Conservation (phyloP, 2,329 filamentous ascomycete genomes). For the Diaporthe sp. region DNA sequence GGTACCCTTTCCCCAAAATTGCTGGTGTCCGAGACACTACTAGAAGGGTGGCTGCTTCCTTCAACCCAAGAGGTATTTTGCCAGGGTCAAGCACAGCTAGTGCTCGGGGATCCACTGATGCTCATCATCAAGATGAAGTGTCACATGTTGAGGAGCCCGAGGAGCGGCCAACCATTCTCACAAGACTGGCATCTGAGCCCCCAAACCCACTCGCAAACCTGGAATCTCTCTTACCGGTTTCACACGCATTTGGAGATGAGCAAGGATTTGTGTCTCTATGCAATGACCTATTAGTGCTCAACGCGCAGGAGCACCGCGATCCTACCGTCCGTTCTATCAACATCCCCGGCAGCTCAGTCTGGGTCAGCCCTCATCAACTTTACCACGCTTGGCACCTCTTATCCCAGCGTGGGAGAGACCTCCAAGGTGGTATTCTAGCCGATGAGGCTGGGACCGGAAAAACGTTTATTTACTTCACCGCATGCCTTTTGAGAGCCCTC, state of each 20-base stretch:
- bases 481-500: not conserved
- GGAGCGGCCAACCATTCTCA: not conserved
- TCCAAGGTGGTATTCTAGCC: not conserved
- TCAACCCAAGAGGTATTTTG: not conserved
- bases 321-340: conserved; percentile 3
- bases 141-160: not conserved
- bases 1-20: not conserved
- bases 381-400: conserved; percentile 23
- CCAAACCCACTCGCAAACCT: not conserved
- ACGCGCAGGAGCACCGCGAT: not conserved
- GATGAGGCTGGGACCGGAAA: conserved; percentile 30
- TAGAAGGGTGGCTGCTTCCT: not conserved
- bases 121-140: not conserved
- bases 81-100: not conserved
- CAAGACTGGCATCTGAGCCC: not conserved
- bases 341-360: conserved; percentile 1
- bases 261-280: not conserved
- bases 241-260: not conserved
- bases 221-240: not conserved
- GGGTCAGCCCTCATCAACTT: conserved; percentile 12
- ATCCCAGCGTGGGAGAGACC: not conserved
- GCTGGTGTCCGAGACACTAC: not conserved
- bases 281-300: not conserved
- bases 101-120: not conserved
- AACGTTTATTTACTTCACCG: conserved; percentile 16